Evolutionary conservation across 441 rosid genomes (phyloP).

Genomic region (Mallotus japonicus): DNA sequence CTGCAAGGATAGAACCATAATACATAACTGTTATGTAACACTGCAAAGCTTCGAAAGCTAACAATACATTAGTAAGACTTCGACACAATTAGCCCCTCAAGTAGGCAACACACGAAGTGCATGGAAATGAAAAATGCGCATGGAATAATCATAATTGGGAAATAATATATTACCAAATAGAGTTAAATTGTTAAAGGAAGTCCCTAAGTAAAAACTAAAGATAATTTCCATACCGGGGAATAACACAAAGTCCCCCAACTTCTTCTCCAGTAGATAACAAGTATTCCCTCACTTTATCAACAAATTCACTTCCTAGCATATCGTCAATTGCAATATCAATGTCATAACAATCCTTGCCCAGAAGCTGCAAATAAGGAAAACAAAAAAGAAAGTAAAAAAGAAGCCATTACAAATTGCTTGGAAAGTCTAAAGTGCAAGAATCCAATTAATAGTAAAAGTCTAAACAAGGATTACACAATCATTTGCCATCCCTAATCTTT

Average conservation of each 20-base stretch:
- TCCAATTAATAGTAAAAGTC: too few relatives aligned
- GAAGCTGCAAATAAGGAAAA: constrained; percentile 48
- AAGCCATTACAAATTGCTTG: neutral
- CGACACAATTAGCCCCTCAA: neutral
- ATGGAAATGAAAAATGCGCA: too few relatives aligned
- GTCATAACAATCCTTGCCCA: constrained; percentile 83
- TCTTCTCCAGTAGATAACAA: constrained; percentile 59
- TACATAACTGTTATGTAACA: neutral
- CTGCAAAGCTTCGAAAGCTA: neutral
- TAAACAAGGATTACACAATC: too few relatives aligned
- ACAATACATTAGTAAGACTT: neutral
- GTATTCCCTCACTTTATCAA: constrained; percentile 68
- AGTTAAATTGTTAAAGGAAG: too few relatives aligned
- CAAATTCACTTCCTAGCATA: constrained; percentile 81
- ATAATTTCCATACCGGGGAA: constrained; percentile 51
- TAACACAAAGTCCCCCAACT: constrained; percentile 67
- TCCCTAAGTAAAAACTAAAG: too few relatives aligned
- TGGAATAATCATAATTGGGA: too few relatives aligned
- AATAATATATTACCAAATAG: too few relatives aligned
- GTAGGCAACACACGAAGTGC: neutral
- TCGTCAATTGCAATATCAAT: constrained; percentile 88
- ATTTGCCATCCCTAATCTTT: too few relatives aligned
- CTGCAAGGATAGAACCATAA: constrained; percentile 41
- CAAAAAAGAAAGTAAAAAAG: neutral
- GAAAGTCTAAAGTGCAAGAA: neutral